Conservation (phyloP, 2,329 filamentous ascomycete species). For the Diaporthe ilicicola region DNA sequence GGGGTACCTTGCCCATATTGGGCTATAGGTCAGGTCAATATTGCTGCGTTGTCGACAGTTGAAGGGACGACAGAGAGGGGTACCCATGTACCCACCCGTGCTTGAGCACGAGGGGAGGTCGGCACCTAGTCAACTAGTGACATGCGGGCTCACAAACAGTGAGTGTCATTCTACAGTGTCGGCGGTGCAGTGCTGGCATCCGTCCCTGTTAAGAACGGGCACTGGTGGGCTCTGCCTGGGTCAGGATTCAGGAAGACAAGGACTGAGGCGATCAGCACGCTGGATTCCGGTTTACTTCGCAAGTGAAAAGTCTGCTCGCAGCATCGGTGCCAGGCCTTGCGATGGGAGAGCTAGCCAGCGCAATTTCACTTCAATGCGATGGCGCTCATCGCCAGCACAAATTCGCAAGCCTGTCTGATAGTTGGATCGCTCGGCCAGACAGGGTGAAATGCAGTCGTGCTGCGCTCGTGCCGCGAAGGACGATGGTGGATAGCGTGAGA, state of each 20-base stretch:
- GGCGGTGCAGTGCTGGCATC: neutral
- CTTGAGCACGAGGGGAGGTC: slow-evolving; percentile 12
- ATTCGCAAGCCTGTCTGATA: neutral
- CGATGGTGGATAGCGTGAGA: neutral
- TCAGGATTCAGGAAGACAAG: neutral
- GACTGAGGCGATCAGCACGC: neutral
- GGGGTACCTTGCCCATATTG: slow-evolving; percentile 5
- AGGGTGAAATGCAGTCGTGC: neutral
- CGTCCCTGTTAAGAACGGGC: neutral
- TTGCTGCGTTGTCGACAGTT: slow-evolving; percentile 19
- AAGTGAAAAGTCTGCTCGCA: neutral
- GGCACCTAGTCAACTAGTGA: neutral
- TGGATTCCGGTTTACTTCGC: neutral
- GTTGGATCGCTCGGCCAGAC: neutral
- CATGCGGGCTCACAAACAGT: neutral
- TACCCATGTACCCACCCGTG: slow-evolving; percentile 8
- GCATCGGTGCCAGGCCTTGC: neutral
- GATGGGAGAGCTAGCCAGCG: neutral
- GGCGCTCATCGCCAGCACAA: neutral
- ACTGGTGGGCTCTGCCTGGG: neutral
- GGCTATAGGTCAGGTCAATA: slow-evolving; percentile 26
- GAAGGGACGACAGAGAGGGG: slow-evolving; percentile 12
- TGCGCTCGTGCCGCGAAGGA: neutral
- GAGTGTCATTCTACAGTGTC: neutral
- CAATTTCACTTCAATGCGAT: slow-evolving; percentile 7